phyloP scores from a whole-genome alignment of 345 rosid species.

The Populus davidiana region DNA sequence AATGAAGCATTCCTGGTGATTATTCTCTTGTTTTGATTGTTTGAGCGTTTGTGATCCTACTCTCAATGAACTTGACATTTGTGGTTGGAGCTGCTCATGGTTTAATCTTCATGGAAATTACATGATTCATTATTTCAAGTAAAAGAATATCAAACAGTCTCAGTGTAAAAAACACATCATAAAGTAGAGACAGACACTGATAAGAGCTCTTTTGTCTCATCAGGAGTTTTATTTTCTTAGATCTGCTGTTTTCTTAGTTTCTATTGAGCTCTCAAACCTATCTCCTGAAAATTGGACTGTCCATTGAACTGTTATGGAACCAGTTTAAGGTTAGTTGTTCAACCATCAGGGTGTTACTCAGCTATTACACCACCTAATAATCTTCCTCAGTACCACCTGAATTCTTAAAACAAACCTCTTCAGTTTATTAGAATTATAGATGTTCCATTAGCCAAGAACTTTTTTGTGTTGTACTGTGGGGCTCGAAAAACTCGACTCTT shows the following conservation, averaged over 20 bases:
- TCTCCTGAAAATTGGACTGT: neutral
- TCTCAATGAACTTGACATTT: neutral
- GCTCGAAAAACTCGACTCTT: neutral
- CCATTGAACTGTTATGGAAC: neutral
- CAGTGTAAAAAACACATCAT: neutral
- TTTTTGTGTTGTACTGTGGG: neutral
- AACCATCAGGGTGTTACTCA: neutral
- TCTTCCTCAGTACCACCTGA: neutral
- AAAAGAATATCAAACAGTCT: neutral
- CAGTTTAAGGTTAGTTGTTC: neutral
- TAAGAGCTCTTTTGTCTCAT: neutral
- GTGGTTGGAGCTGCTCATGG: neutral
- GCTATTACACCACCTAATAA: neutral
- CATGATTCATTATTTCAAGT: neutral
- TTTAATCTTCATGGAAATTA: neutral
- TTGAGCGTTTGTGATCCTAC: neutral
- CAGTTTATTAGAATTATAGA: neutral
- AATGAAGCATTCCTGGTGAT: neutral
- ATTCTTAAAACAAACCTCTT: neutral
- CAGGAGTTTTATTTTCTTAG: neutral
- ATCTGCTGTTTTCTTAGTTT: neutral
- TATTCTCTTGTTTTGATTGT: neutral
- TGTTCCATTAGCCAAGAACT: neutral
- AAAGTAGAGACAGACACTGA: neutral
- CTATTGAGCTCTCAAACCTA: neutral